Conservation (phyloP, 257 asterid genomes). For the Salvia hispanica region DNA sequence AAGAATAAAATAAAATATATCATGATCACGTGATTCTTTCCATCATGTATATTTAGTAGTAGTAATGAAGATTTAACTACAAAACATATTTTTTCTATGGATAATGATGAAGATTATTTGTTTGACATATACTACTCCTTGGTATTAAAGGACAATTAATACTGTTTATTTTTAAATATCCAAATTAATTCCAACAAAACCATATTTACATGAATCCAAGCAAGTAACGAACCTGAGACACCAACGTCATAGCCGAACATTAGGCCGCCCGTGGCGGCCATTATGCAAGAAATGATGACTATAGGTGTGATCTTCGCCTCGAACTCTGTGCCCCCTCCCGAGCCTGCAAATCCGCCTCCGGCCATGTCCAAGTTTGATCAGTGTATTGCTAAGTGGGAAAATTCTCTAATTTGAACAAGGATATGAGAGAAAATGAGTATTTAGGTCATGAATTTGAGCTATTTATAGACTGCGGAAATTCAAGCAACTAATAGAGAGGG, state of each 20-base stretch:
- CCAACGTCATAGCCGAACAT: conserved; percentile 90
- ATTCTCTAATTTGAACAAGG: background rate
- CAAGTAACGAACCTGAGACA: conserved; percentile 52
- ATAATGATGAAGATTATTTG: too few relatives aligned
- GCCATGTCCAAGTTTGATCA: conserved; percentile 42
- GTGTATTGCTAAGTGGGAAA: background rate
- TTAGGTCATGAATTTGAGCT: background rate
- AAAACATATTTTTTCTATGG: too few relatives aligned
- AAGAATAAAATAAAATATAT: too few relatives aligned
- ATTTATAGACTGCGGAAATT: conserved; percentile 35
- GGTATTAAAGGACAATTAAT: too few relatives aligned
- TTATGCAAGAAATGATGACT: conserved; percentile 71
- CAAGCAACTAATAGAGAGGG: too few relatives aligned
- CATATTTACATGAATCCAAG: too few relatives aligned
- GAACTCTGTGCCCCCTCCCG: conserved; percentile 58
- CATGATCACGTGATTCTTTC: background rate
- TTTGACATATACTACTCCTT: too few relatives aligned
- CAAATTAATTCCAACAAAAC: background rate
- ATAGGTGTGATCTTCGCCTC: conserved; percentile 85
- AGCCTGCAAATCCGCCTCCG: conserved; percentile 65
- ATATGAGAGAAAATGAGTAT: background rate
- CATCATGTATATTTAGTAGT: background rate
- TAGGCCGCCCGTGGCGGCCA: conserved; percentile 92
- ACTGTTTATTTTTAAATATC: too few relatives aligned
- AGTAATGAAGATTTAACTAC: too few relatives aligned